Evolutionary conservation across 2,329 filamentous ascomycete species (phyloP).

Genomic region (Metarhizium album): DNA sequence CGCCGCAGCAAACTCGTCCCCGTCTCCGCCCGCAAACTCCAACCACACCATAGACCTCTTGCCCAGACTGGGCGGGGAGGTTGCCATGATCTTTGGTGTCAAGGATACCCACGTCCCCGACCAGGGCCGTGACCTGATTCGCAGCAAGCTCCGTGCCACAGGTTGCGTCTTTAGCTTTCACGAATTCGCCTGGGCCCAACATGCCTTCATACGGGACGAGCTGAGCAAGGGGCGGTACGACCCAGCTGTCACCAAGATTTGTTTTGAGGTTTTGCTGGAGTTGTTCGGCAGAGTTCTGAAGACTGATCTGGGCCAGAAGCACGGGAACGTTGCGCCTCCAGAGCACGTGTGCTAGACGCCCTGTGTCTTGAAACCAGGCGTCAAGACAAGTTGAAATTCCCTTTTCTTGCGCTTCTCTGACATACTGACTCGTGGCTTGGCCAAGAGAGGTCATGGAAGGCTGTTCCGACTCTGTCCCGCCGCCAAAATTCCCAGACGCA

Average conservation of each 20-base stretch:
- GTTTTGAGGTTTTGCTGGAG: conserved; percentile 84
- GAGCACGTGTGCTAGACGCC: conserved; percentile 59
- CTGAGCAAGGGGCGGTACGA: conserved; percentile 90
- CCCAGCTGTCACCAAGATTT: conserved; percentile 73
- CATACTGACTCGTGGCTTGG: too few relatives aligned
- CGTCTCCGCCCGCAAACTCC: conserved; percentile 25
- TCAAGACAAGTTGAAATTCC: too few relatives aligned
- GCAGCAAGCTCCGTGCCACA: conserved; percentile 67
- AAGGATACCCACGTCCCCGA: conserved; percentile 84
- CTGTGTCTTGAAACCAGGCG: background rate
- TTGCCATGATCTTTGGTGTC: conserved; percentile 85
- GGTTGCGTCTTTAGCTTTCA: conserved; percentile 71
- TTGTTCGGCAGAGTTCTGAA: conserved; percentile 70
- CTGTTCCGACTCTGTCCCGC: too few relatives aligned
- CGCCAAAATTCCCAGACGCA: too few relatives aligned
- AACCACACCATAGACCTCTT: conserved; percentile 44
- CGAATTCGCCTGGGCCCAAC: conserved; percentile 87
- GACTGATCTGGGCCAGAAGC: conserved; percentile 62
- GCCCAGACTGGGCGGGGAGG: conserved; percentile 65
- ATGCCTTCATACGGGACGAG: conserved; percentile 90
- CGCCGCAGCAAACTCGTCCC: conserved; percentile 34
- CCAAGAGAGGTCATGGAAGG: too few relatives aligned
- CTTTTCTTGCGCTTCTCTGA: too few relatives aligned
- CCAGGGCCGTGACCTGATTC: conserved; percentile 71
- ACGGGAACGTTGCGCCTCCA: conserved; percentile 48